Percentiles rank a stretch among this genome's conserved stretches.
These are phyloP conservation scores for Colletotrichum aenigma DNA, from an alignment of 2,329 filamentous ascomycete species.

Conservation along the genomic window DNA sequence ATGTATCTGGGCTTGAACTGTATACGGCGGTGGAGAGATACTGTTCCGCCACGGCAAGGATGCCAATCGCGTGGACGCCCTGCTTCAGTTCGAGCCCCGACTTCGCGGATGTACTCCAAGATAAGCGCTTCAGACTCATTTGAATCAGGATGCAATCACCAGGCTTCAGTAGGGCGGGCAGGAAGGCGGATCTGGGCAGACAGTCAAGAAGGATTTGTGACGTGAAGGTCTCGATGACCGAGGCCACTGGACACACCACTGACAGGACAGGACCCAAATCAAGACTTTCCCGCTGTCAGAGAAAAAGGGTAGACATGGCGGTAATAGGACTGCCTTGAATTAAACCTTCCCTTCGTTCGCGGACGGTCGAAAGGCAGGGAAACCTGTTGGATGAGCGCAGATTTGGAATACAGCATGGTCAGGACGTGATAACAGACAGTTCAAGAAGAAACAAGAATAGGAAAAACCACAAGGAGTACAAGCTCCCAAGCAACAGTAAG, in stretches of 20 bases:
- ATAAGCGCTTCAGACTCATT: not conserved
- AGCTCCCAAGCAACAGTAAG: no score
- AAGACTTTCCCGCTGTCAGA: not conserved
- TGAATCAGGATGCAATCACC: accelerated
- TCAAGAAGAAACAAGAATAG: not conserved
- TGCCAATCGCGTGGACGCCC: not conserved
- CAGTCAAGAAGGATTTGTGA: not conserved
- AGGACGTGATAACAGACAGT: not conserved
- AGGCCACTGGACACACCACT: not conserved
- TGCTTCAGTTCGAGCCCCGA: not conserved
- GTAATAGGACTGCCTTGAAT: not conserved
- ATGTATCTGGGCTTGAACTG: not conserved
- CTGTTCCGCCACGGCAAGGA: accelerated
- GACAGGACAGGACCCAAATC: not conserved
- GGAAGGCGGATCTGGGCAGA: not conserved
- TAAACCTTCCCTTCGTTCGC: not conserved
- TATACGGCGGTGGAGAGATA: accelerated
- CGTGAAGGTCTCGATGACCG: not conserved
- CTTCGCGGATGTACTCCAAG: not conserved
- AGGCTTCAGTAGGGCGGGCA: not conserved
- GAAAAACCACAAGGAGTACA: not conserved
- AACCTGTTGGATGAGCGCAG: not conserved
- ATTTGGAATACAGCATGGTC: no score
- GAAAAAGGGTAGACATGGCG: not conserved
- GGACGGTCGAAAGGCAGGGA: not conserved